A percentile compares a stretch with the other conserved stretches of the same genome.
These are phyloP conservation scores for Hypoxylon fragiforme DNA, from an alignment of 495 filamentous ascomycete species.

Conservation along the genomic window DNA sequence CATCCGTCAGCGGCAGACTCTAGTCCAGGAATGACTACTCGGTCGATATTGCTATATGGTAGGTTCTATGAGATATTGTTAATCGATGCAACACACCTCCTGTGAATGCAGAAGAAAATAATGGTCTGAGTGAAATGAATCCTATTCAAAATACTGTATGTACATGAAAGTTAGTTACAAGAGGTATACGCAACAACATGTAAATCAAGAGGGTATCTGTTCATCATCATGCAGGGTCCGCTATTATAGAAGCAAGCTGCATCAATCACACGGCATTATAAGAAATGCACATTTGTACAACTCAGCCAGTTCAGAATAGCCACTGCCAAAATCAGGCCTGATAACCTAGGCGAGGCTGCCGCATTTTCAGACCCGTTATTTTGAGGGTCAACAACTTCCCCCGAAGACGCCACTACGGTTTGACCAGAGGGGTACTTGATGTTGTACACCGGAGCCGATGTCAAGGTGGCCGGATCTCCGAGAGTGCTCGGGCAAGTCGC, in stretches of 20 bases:
- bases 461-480: conserved; percentile 42
- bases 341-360: conserved; percentile 3
- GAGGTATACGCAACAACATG: background rate
- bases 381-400: conserved; percentile 38
- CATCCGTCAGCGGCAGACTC: too few species aligned
- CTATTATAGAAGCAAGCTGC: background rate
- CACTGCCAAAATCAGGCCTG: conserved; percentile 8
- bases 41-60: too few species aligned
- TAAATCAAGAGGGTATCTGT: conserved; percentile 30
- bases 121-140: background rate
- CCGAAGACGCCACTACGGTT: conserved; percentile 43
- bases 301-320: conserved; percentile 4
- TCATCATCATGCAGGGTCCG: conserved; percentile 12
- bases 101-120: background rate
- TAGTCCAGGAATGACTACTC: too few species aligned
- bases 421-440: conserved; percentile 50
- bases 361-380: background rate
- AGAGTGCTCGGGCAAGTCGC: conserved; percentile 43
- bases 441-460: conserved; percentile 48
- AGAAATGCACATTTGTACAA: background rate
- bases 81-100: background rate
- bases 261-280: background rate
- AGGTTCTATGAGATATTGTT: background rate
- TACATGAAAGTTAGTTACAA: background rate
- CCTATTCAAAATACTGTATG: background rate